Percentiles rank a stretch among this genome's conserved stretches.
These are phyloP conservation scores for Hemileia vastatrix DNA, from an alignment of 1,284 basidiomycete species.

Conservation along the genomic window DNA sequence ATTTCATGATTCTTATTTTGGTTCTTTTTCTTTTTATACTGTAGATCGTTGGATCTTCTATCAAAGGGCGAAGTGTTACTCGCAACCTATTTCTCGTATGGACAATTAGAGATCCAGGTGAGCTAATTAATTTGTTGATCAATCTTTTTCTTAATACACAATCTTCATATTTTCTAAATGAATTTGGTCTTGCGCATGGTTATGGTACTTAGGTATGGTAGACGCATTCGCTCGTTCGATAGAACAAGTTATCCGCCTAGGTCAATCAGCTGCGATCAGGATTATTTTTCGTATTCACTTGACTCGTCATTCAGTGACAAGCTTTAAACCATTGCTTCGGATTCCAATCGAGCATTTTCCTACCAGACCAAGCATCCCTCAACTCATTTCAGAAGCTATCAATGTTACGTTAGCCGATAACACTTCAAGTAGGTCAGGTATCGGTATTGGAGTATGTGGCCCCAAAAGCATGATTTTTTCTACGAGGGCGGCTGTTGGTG, in stretches of 20 bases:
- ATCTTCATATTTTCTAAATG: too few species aligned
- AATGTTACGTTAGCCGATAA: neutral
- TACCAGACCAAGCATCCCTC: neutral
- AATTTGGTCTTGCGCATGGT: too few species aligned
- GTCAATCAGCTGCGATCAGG: neutral
- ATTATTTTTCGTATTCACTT: constrained; percentile 1
- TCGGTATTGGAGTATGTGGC: constrained; percentile 11
- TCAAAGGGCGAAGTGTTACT: constrained; percentile 1
- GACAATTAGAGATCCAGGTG: constrained; percentile 5
- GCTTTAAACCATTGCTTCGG: neutral
- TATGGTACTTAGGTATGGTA: constrained; percentile 3
- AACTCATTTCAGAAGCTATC: constrained; percentile 1
- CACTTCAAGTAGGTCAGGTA: neutral
- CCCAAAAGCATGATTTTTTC: constrained; percentile 1
- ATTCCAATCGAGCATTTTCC: neutral
- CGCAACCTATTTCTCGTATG: constrained; percentile 7
- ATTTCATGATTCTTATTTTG: neutral
- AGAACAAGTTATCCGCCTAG: neutral
- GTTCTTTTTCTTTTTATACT: neutral
- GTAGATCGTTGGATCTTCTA: constrained; percentile 3
- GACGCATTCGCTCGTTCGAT: constrained; percentile 1
- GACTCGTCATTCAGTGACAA: too few species aligned
- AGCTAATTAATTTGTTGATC: neutral
- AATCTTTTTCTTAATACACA: neutral
- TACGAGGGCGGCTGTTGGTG: neutral